These are phyloP conservation scores for Babesia sp. DNA, from an alignment of 169 alveolate genomes.

Conservation along the genomic window DNA sequence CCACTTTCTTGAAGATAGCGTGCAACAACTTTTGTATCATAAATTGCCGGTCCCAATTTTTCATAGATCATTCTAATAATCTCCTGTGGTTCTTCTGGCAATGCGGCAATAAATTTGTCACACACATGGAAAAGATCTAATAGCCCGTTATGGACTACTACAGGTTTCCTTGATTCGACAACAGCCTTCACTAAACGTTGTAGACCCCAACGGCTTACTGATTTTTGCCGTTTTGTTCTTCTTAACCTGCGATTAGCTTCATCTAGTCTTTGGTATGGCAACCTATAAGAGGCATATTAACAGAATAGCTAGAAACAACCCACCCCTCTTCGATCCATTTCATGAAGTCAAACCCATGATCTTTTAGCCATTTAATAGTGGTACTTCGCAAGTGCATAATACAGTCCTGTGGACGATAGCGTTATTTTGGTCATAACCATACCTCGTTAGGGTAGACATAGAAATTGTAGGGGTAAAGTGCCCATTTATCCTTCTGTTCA, in stretches of 20 bases:
- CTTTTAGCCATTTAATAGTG: slow-evolving; percentile 52
- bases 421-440: not conserved
- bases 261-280: slow-evolving; percentile 22
- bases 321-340: slow-evolving; percentile 67
- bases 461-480: slow-evolving; percentile 68
- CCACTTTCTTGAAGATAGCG: slow-evolving; percentile 15
- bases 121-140: slow-evolving; percentile 69
- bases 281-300: slow-evolving; percentile 4
- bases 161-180: slow-evolving; percentile 51
- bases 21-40: slow-evolving; percentile 70
- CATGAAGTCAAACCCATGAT: slow-evolving; percentile 47
- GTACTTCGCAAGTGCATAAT: slow-evolving; percentile 25
- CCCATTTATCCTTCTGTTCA: slow-evolving; percentile 43
- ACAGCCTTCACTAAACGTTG: slow-evolving; percentile 62
- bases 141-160: slow-evolving; percentile 77
- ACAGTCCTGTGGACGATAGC: slow-evolving; percentile 13
- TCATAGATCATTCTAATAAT: slow-evolving; percentile 43
- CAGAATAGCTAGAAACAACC: not conserved
- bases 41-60: slow-evolving; percentile 67
- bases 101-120: slow-evolving; percentile 67
- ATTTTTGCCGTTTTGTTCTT: not conserved
- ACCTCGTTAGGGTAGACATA: slow-evolving; percentile 49
- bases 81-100: slow-evolving; percentile 54
- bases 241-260: not conserved
- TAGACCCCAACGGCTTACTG: slow-evolving; percentile 38